Conservation (phyloP, 345 rosid species). For the Lepidium africanum region DNA sequence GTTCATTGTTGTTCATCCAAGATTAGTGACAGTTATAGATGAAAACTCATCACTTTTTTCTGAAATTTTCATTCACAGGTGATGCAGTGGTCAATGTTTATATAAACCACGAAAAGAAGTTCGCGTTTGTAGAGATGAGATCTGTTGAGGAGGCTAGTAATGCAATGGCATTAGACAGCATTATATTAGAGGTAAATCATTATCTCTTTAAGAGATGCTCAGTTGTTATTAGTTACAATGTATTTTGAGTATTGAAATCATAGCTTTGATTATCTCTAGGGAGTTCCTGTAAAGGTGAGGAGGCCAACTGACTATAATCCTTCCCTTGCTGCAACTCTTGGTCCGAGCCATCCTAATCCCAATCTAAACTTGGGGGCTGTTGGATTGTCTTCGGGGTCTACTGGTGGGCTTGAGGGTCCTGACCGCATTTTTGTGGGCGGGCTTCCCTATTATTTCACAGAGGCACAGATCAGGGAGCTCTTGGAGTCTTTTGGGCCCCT, state of each 20-base stretch:
- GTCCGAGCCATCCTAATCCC: constrained; percentile 98
- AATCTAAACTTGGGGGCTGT: constrained; percentile 89
- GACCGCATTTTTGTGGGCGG: constrained; percentile 98
- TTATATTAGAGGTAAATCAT: constrained; percentile 69
- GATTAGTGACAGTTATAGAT: not conserved
- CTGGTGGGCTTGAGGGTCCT: constrained; percentile 99
- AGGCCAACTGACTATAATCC: constrained; percentile 98
- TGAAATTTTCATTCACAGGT: constrained; percentile 38
- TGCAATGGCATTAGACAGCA: constrained; percentile 99
- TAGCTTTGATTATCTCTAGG: constrained; percentile 38
- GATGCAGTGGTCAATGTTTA: constrained; percentile 99
- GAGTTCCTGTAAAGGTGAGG: constrained; percentile 98
- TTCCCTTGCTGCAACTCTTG: constrained; percentile 90
- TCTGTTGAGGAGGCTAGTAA: constrained; percentile 99
- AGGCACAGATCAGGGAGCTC: constrained; percentile 88
- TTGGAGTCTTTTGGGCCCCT: constrained; percentile 93
- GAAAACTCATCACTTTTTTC: not conserved
- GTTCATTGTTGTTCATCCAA: not conserved
- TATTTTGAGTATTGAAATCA: not conserved
- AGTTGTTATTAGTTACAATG: not conserved
- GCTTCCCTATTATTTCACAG: constrained; percentile 91
- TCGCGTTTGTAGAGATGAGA: constrained; percentile 99
- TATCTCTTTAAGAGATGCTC: not conserved
- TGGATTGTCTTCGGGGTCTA: constrained; percentile 79
- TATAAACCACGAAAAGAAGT: constrained; percentile 98